Base-by-base conservation (phyloP, 805 yeast genomes). In the Hyphopichia homilentoma region DNA sequence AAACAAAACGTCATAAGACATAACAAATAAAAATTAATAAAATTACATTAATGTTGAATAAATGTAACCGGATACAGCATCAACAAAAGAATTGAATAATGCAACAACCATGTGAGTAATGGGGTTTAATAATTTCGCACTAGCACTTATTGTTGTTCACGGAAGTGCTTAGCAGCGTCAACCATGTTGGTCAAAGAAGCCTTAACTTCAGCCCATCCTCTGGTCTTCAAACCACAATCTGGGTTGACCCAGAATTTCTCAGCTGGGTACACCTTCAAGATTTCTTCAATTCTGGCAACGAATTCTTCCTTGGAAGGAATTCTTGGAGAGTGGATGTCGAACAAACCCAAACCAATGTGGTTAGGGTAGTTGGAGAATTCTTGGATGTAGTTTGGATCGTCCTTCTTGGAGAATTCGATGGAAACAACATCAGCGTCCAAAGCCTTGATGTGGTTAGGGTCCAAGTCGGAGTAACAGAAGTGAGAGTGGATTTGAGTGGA, bases 171-270 rank as follows among this genome's bases (percentile, higher is more conserved):
- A 61, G 97, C 97, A 61, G 98, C 97, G 52, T 84, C 93, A 65
- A 93, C 97, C 98, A 93, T 93, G 75, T 93, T 85, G 68, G 95
- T 85, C 71, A 93, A 82, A 59, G 95, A 87, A 61, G 81, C 88
- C 65, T 73, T 87, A 57, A 90, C 86, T 80, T 93, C 98, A 55
- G 84, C 87, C 98, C 98, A 93, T 56, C 95, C 96, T 83, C 98
- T 89, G 68, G 98, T 93, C 85, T 93, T 93, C 70, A 93, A 81
- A 81, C 98, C 98, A 81, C 98, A 93, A 77, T 93, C 98, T 61
- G 98, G 98, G 94, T 93, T 93, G 65, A 93, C 95, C 98, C 98
- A 93, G 81, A 93, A 85, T 72, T 89, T 90, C 69, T 85, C 86
- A 63, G 93, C 94, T 66, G 97, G 97, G 79, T 90, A 90, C 41